Evolutionary conservation across 2,329 filamentous ascomycete species (phyloP), one percentile per base, ranked within the genome.

Genomic region (Chaetomiaceae sp.): DNA sequence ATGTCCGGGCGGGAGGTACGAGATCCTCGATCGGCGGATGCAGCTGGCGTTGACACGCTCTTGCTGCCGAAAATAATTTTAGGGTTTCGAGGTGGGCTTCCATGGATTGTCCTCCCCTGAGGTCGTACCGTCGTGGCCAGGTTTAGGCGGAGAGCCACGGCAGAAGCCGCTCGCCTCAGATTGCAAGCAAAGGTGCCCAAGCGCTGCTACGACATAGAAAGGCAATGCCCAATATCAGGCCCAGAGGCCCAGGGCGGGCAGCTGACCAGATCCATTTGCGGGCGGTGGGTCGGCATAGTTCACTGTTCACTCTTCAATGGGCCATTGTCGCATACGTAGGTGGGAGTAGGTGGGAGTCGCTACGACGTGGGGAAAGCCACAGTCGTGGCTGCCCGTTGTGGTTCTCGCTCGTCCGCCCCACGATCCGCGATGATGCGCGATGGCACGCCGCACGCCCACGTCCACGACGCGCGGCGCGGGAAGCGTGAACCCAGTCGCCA

Each of bases 381-480:
- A 58, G 11, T 20, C 20, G 56, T 58, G 56, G 56, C 56, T 56
- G 50, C 30, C 27, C 49, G 27, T 29, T 4, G 11, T 6, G n/a
- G 23, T 38, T 21, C 45, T 23, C 16, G 36, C 8, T 32, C 21
- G 43, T 25, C 29, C 37, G 45, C 38, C 36, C 50, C 53, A 29
- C 54, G 46, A 48, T 48, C 49, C 48, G 44, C 41, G 27, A 44
- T 27, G 5, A n/a, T n/a, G n/a, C n/a, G n/a, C n/a, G n/a, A n/a
- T n/a, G n/a, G n/a, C n/a, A n/a, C n/a, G n/a, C n/a, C n/a, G n/a
- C 46, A 43, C 53, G 54, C 21, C 46, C n/a, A 41, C 42, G 48
- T 48, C 54, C 37, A 33, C 53, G 42, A 44, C 56, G 56, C 54
- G 56, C 53, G 42, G 47, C 56, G 56, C 54, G 56, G 57, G 42